These are phyloP conservation scores for Furcasterigmium sp. DNA, from an alignment of 2,329 filamentous ascomycete genomes.

Conservation along the genomic window DNA sequence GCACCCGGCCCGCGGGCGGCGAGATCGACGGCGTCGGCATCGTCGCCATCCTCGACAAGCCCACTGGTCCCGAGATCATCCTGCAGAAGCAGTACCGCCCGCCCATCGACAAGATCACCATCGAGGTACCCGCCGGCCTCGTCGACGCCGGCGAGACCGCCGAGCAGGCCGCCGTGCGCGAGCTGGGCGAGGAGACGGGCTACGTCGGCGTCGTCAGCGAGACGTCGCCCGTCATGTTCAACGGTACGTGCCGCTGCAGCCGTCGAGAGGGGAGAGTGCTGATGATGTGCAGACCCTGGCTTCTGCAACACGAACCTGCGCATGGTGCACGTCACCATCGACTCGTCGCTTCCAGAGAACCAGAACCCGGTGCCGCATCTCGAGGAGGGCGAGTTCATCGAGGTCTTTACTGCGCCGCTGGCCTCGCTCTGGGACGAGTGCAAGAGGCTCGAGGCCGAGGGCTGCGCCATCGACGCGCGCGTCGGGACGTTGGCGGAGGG, in stretches of 20 bases:
- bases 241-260: conserved; percentile 43
- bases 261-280: background rate
- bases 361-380: conserved; percentile 63
- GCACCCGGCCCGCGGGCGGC: conserved; percentile 54
- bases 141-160: conserved; percentile 57
- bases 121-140: conserved; percentile 61
- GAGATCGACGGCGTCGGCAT: conserved; percentile 71
- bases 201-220: conserved; percentile 51
- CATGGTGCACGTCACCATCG: conserved; percentile 69
- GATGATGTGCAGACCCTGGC: conserved; percentile 41
- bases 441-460: conserved; percentile 60
- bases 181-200: conserved; percentile 63
- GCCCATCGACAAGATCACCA: conserved; percentile 51
- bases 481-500: conserved; percentile 76
- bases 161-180: conserved; percentile 56
- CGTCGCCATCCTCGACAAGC: conserved; percentile 58
- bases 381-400: conserved; percentile 79
- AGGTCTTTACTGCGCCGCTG: conserved; percentile 67
- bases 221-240: conserved; percentile 62
- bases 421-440: conserved; percentile 60
- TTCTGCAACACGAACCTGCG: conserved; percentile 63
- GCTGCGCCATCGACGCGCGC: conserved; percentile 74
- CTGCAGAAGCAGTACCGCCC: conserved; percentile 65
- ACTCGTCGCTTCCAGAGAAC: conserved; percentile 65
- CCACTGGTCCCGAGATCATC: conserved; percentile 47